A percentile compares a stretch with the other conserved stretches of the same genome.
Evolutionary conservation across 2,329 filamentous ascomycete genomes (phyloP).

Genomic region (Ophiostoma himal-ulmi): DNA sequence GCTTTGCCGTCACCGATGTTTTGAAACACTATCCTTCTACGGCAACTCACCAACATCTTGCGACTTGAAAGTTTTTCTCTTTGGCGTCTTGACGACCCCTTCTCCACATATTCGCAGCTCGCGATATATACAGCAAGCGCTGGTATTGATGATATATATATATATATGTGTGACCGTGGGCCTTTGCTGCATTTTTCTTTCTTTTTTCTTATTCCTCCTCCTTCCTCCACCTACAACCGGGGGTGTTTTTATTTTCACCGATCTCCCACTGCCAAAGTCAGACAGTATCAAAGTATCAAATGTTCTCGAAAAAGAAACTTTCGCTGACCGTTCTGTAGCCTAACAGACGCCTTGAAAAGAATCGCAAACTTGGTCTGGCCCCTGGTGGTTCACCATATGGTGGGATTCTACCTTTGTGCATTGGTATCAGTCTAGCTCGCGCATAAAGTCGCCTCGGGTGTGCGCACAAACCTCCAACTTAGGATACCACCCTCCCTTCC

Average conservation of each 20-base stretch:
- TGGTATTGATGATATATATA: neutral
- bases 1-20: neutral
- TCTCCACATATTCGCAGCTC: neutral
- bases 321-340: neutral
- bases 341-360: neutral
- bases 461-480: neutral
- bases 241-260: neutral
- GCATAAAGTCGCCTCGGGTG: neutral
- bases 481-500: neutral
- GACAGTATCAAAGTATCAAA: neutral
- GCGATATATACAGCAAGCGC: neutral
- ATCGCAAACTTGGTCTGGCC: neutral
- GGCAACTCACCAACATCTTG: neutral
- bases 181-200: neutral
- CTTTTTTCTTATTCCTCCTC: neutral
- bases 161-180: neutral
- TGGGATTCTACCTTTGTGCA: neutral
- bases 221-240: neutral
- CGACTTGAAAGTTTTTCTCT: neutral
- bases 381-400: neutral
- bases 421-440: neutral
- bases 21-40: neutral
- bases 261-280: neutral
- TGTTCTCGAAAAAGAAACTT: neutral
- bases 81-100: neutral